Percentiles rank a stretch among this genome's conserved stretches.
phyloP scores from a whole-genome alignment of 192 early-diverging fungal genomes.

The Coemansia sp. region DNA sequence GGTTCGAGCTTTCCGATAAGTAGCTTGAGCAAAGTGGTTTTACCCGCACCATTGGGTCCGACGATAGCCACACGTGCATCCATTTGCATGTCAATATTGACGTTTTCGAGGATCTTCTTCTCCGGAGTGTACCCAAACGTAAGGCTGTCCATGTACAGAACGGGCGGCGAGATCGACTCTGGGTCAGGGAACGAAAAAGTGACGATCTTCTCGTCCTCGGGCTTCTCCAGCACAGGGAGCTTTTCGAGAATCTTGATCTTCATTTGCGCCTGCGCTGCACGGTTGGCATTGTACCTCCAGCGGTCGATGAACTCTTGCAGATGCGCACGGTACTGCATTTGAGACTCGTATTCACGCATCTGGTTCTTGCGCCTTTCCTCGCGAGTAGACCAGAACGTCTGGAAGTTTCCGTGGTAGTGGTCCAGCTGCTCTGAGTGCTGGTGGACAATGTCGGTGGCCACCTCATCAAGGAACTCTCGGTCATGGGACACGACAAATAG shows the following conservation, averaged over 20 bases:
- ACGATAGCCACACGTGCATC: conserved; percentile 98
- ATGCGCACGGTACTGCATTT: conserved; percentile 90
- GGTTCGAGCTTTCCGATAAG: conserved; percentile 86
- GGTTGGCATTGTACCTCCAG: conserved; percentile 99
- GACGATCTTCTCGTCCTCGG: conserved; percentile 73
- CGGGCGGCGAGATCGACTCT: conserved; percentile 92
- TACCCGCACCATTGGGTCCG: conserved; percentile 98
- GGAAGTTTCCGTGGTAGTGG: conserved; percentile 95
- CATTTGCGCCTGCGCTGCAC: conserved; percentile 93
- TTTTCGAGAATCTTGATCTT: conserved; percentile 99
- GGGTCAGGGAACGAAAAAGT: conserved; percentile 93
- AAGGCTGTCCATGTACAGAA: conserved; percentile 92
- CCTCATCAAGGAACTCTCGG: conserved; percentile 94
- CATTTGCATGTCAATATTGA: conserved; percentile 95
- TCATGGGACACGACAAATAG: conserved; percentile 98
- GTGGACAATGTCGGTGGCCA: conserved; percentile 96
- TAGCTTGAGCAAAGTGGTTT: conserved; percentile 94
- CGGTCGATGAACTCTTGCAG: conserved; percentile 98
- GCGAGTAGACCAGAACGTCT: conserved; percentile 83
- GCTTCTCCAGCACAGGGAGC: conserved; percentile 85
- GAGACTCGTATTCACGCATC: conserved; percentile 93
- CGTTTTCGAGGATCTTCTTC: conserved; percentile 75
- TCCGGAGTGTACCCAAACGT: conserved; percentile 84
- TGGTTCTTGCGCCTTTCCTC: conserved; percentile 90
- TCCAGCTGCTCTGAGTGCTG: conserved; percentile 92